These are phyloP conservation scores for Plectranthus barbatus DNA, from an alignment of 257 asterid species.

Conservation along the genomic window DNA sequence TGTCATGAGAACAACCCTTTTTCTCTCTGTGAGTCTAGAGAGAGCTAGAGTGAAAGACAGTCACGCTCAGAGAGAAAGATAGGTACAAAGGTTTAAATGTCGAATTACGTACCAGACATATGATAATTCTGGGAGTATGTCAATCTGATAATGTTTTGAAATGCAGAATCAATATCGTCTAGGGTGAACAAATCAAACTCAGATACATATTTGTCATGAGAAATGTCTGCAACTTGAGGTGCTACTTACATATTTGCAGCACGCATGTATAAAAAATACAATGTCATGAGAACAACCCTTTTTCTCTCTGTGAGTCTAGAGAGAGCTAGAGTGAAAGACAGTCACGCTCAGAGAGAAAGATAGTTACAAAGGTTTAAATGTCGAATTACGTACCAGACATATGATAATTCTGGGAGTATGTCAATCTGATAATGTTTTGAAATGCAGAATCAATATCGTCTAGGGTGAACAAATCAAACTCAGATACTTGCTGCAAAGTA, in stretches of 20 bases:
- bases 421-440: slow-evolving; percentile 77
- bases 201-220: too few relatives aligned
- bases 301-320: background rate
- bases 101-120: slow-evolving; percentile 79
- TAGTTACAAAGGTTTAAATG: background rate
- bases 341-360: background rate
- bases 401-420: slow-evolving; percentile 85
- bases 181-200: slow-evolving; percentile 90
- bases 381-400: slow-evolving; percentile 78
- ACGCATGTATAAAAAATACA: background rate
- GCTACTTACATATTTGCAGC: background rate
- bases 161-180: slow-evolving; percentile 88
- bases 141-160: slow-evolving; percentile 78
- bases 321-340: background rate
- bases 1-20: background rate
- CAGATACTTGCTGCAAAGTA: slow-evolving; percentile 85
- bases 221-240: slow-evolving; percentile 4
- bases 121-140: slow-evolving; percentile 88
- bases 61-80: background rate
- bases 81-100: background rate
- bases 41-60: background rate
- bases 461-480: slow-evolving; percentile 87
- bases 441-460: slow-evolving; percentile 89
- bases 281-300: background rate
- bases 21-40: background rate